phyloP scores from a whole-genome alignment of 2,329 filamentous ascomycete species.

The Exophiala sideris region DNA sequence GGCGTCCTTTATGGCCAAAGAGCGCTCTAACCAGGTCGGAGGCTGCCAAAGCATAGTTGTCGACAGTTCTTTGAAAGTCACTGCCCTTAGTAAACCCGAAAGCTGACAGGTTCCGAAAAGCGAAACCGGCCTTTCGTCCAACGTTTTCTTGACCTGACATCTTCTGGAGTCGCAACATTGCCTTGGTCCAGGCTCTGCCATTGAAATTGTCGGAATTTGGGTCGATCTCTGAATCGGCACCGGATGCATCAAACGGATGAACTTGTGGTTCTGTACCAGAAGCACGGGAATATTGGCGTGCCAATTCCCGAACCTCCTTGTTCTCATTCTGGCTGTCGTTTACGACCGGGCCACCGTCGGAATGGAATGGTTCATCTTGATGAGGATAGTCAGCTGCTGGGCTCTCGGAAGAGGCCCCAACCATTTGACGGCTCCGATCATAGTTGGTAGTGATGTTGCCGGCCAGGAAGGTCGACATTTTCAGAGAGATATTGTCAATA shows the following conservation, averaged over 20 bases:
- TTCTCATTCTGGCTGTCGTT: slow-evolving; percentile 9
- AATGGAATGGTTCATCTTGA: slow-evolving; percentile 5
- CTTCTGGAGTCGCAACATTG: slow-evolving; percentile 31
- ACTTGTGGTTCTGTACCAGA: slow-evolving; percentile 1
- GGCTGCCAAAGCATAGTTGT: slow-evolving; percentile 37
- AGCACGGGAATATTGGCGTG: slow-evolving; percentile 16
- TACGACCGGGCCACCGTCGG: slow-evolving; percentile 8
- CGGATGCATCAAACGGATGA: slow-evolving; percentile 26
- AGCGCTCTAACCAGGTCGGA: slow-evolving; percentile 10
- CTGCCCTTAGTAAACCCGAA: slow-evolving; percentile 43
- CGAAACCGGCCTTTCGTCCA: slow-evolving; percentile 37
- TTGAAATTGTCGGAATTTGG: slow-evolving; percentile 42
- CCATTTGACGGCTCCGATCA: slow-evolving; percentile 12
- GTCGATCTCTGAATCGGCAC: slow-evolving; percentile 39
- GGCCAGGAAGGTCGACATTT: slow-evolving; percentile 15
- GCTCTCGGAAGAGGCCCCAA: slow-evolving; percentile 11
- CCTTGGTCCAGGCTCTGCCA: slow-evolving; percentile 45
- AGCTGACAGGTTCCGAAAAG: slow-evolving; percentile 44
- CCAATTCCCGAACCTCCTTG: slow-evolving; percentile 11
- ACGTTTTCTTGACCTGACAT: slow-evolving; percentile 22
- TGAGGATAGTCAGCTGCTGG: slow-evolving; percentile 7
- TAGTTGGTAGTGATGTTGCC: slow-evolving; percentile 19
- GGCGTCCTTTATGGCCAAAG: slow-evolving; percentile 24
- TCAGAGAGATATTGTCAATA: not conserved
- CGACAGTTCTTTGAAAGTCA: slow-evolving; percentile 46